Conservation (phyloP, 2,329 filamentous ascomycete genomes). For the Dissoconium aciculare region DNA sequence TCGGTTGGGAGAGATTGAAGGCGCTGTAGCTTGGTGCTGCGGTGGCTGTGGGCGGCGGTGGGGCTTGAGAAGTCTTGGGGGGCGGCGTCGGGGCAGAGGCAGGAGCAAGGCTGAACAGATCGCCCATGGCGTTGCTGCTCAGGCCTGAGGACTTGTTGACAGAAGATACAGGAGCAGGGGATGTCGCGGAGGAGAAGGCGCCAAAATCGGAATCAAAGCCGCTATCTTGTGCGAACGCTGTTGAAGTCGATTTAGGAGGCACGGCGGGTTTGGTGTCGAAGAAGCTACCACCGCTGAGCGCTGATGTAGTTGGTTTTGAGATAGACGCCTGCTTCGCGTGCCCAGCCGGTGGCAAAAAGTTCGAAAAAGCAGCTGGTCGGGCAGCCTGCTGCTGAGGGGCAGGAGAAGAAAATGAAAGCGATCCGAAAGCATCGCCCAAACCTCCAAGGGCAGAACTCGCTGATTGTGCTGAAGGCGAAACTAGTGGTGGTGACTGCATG, state of each 20-base stretch:
- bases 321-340: slow-evolving; percentile 31
- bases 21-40: slow-evolving; percentile 33
- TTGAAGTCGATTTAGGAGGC: slow-evolving; percentile 23
- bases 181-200: slow-evolving; percentile 53
- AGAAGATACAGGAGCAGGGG: slow-evolving; percentile 31
- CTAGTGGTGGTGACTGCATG: slow-evolving; percentile 42
- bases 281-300: slow-evolving; percentile 58
- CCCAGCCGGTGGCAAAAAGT: slow-evolving; percentile 40
- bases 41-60: too few species aligned
- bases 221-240: slow-evolving; percentile 31
- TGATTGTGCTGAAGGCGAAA: slow-evolving; percentile 16
- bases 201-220: slow-evolving; percentile 32
- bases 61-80: slow-evolving; percentile 19
- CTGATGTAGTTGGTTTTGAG: slow-evolving; percentile 17
- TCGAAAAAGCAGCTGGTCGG: slow-evolving; percentile 50
- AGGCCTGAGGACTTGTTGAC: slow-evolving; percentile 29
- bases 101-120: slow-evolving; percentile 78
- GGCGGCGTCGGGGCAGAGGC: slow-evolving; percentile 27
- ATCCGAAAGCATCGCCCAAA: slow-evolving; percentile 68
- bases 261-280: slow-evolving; percentile 52
- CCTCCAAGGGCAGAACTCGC: slow-evolving; percentile 34
- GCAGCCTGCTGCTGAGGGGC: slow-evolving; percentile 35
- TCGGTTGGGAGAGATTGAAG: slow-evolving; percentile 57
- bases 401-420: slow-evolving; percentile 43
- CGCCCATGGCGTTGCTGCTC: slow-evolving; percentile 46